Evolutionary conservation across 116 monocot species (phyloP).

Genomic region (Thalassia testudinum): DNA sequence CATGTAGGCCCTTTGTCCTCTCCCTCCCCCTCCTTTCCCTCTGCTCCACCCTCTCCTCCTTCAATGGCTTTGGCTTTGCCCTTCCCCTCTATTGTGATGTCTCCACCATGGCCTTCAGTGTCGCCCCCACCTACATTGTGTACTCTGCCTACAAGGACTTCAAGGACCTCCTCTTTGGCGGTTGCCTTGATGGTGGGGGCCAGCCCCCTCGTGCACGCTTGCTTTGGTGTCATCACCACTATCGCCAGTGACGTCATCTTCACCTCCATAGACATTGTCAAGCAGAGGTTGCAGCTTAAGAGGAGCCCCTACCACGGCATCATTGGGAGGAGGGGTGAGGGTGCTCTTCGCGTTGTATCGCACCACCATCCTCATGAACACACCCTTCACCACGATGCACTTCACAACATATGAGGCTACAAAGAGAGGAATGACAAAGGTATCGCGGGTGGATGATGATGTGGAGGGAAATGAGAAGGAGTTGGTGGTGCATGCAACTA

Average conservation of each 20-base stretch:
- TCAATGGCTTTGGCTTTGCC: slow-evolving; percentile 30
- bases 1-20: slow-evolving; percentile 50
- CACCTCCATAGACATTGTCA: slow-evolving; percentile 91
- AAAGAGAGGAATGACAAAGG: slow-evolving; percentile 42
- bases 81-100: slow-evolving; percentile 71
- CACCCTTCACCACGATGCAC: slow-evolving; percentile 92
- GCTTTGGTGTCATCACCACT: slow-evolving; percentile 75
- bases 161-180: slow-evolving; percentile 40
- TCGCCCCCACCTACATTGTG: slow-evolving; percentile 85
- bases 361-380: slow-evolving; percentile 96
- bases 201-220: slow-evolving; percentile 47
- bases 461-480: slow-evolving; percentile 24
- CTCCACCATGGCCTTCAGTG: slow-evolving; percentile 83
- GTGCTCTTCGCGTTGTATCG: slow-evolving; percentile 60
- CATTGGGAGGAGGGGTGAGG: slow-evolving; percentile 59
- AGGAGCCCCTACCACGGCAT: slow-evolving; percentile 83
- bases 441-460: slow-evolving; percentile 22
- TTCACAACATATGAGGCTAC: slow-evolving; percentile 92
- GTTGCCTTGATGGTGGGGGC: slow-evolving; percentile 43
- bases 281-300: slow-evolving; percentile 86
- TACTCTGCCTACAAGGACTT: slow-evolving; percentile 83
- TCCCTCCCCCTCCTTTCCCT: slow-evolving; percentile 25
- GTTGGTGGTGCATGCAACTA: slow-evolving; percentile 66
- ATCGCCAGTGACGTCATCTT: slow-evolving; percentile 76
- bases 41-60: slow-evolving; percentile 31